Evolutionary conservation across 768 basidiomycete genomes (phyloP), one percentile per base, ranked within the genome.

Genomic region (Harrya chromipes): DNA sequence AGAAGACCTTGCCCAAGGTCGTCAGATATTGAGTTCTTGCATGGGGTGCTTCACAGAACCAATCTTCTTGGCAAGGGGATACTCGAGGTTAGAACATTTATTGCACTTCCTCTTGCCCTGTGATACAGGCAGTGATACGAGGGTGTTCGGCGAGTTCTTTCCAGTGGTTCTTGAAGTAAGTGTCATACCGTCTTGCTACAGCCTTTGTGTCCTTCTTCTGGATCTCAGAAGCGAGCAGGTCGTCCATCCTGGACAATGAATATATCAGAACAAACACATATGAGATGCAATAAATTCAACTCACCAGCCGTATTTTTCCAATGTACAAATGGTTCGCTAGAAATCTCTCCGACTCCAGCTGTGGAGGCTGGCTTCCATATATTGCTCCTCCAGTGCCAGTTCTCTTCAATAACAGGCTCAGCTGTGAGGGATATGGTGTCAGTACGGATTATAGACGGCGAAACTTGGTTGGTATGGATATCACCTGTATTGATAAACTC

Each of bases 1-100:
- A 87, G 69, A 95, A 99, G 6, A 93, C 87, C 62, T 97, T 97
- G 52, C 94, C 95, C 69, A 1, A 91, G 92, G 59, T 98, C 97
- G 67, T 90, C 88, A 45, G 98, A 83, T 69, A n/a, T 95, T 90
- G 41, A 99, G 83, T 68, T 97, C 94, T 66, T 98, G 95, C 85
- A 98, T 93, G 1, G 97, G 97, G 68, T 87, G 92, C 34, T 80
- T 76, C 50, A 90, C 87, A 2, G 87, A 87, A 19, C 74, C 74
- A 59, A 98, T 89, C 67, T 97, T 97, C 62, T 82, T 79, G 44
- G 83, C 73, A 26, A 98, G 80, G 8, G 94, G 80, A 27, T 79
- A 76, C 57, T 90, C 85, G 14, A 89, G 79, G 58, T 89, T 87
- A 46, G 86, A 86, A 5, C 89, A 82, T 61, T 91, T 90, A 64